These are phyloP conservation scores for Penicillium sp. DNA, from an alignment of 2,329 filamentous ascomycete species.

Conservation along the genomic window DNA sequence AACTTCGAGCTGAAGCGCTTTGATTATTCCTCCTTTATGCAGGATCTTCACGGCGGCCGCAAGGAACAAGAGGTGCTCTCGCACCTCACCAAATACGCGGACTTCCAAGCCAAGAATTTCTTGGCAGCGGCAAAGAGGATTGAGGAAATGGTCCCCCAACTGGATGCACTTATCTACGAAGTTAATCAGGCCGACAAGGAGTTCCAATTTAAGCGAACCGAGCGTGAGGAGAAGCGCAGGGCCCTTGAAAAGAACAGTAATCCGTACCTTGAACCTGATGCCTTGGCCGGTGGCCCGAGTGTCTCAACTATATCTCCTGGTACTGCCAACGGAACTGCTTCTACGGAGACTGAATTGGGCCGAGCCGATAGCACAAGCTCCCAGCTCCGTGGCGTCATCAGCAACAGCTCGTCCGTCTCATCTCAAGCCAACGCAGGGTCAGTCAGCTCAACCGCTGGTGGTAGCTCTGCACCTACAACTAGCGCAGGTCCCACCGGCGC, in stretches of 20 bases:
- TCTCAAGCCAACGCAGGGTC: slow-evolving; percentile 40
- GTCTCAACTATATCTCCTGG: slow-evolving; percentile 34
- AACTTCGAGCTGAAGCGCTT: slow-evolving; percentile 98
- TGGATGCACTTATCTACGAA: slow-evolving; percentile 83
- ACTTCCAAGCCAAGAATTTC: slow-evolving; percentile 82
- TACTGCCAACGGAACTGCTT: slow-evolving; percentile 52
- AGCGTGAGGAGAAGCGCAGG: slow-evolving; percentile 90
- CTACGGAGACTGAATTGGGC: slow-evolving; percentile 68
- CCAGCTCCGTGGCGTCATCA: slow-evolving; percentile 57
- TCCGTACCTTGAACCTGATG: slow-evolving; percentile 69
- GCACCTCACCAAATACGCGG: slow-evolving; percentile 89
- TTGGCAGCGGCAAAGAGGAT: slow-evolving; percentile 82
- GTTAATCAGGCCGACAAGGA: slow-evolving; percentile 95
- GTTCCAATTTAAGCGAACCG: slow-evolving; percentile 91
- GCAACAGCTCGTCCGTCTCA: slow-evolving; percentile 47
- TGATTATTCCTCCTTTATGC: slow-evolving; percentile 98
- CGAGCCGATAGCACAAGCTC: slow-evolving; percentile 74
- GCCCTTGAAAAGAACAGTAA: slow-evolving; percentile 85
- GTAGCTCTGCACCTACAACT: slow-evolving; percentile 20
- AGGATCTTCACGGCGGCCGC: slow-evolving; percentile 96
- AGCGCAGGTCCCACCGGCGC: not conserved
- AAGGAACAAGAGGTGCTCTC: slow-evolving; percentile 97
- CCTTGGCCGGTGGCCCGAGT: slow-evolving; percentile 45
- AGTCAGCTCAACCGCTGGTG: slow-evolving; percentile 22
- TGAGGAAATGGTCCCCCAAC: slow-evolving; percentile 79